phyloP scores from a whole-genome alignment of 768 basidiomycete species.

The Kwoniella sp. region DNA sequence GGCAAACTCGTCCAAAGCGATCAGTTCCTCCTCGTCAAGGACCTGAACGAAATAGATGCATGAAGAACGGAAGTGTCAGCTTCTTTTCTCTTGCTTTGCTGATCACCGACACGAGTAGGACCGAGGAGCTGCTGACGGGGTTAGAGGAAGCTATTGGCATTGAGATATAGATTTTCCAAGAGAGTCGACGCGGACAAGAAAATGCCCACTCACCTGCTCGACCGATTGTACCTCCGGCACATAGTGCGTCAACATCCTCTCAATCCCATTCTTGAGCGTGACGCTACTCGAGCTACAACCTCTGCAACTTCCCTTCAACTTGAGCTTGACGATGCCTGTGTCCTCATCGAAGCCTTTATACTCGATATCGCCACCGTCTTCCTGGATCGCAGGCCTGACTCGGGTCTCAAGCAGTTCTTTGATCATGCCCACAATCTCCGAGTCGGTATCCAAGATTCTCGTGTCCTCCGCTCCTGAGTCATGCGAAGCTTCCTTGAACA shows the following conservation, averaged over 20 bases:
- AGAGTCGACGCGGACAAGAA: not conserved
- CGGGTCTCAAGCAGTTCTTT: slow-evolving; percentile 95
- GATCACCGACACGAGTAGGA: not conserved
- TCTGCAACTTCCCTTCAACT: slow-evolving; percentile 94
- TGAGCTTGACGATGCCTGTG: slow-evolving; percentile 76
- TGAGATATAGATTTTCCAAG: no score
- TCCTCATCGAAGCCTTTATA: slow-evolving; percentile 86
- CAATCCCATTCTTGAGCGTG: slow-evolving; percentile 94
- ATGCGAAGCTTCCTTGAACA: slow-evolving; percentile 81
- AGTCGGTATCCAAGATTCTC: slow-evolving; percentile 86
- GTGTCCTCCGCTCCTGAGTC: slow-evolving; percentile 84
- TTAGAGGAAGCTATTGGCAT: no score
- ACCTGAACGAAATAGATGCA: slow-evolving; percentile 70
- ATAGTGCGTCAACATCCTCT: slow-evolving; percentile 99
- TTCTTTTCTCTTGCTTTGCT: not conserved
- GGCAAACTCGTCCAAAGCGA: slow-evolving; percentile 83
- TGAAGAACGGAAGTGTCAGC: no score
- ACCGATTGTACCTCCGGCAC: slow-evolving; percentile 66
- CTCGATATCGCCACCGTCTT: slow-evolving; percentile 98
- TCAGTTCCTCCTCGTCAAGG: slow-evolving; percentile 82
- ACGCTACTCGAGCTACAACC: slow-evolving; percentile 93
- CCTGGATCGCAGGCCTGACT: slow-evolving; percentile 95
- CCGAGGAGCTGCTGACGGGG: not conserved
- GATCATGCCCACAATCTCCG: slow-evolving; percentile 97
- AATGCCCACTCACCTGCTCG: slow-evolving; percentile 56